Base-by-base conservation (phyloP, 2,329 filamentous ascomycete species). In the Amesomyces nigricolor region DNA sequence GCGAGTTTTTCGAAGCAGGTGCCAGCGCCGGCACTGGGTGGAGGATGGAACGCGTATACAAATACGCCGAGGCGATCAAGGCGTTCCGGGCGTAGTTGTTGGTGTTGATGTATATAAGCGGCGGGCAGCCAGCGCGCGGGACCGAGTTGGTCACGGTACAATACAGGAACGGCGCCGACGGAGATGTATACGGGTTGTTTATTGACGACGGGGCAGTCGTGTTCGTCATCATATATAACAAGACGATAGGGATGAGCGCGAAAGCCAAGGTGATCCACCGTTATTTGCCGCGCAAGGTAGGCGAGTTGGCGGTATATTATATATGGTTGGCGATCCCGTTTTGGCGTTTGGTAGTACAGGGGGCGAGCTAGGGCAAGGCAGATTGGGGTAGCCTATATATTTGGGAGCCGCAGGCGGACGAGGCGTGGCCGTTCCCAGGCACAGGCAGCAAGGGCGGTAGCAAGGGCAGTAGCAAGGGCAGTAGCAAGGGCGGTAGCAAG, bases 261-360 rank as follows among this genome's bases (percentile, higher is more conserved):
- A 54, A 63, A 35, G 58, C 52, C n/a, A 66, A 67, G 58, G 56
- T 65, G 5, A 64, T 67, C 44, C 48, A 67, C 54, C 51, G 59
- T 26, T 67, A 65, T 61, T 55, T 67, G 53, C 59, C 58, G 43
- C 54, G 51, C 13, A 62, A 66, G 54, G 58, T 65, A 6, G 57
- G 59, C 19, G 60, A 63, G 58, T 62, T 66, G 29, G 39, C 64
- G 14, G 54, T 66, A 54, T 63, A 53, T 49, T 66, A 66, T 58
- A 52, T 66, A n/a, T 67, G 53, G 63, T 58, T 64, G 38, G 59
- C 61, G 42, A 53, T 65, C 48, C 63, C 51, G 49, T 60, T 56
- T 51, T 56, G 48, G 53, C 48, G 39, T 35, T 39, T 47, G 17
- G 44, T 53, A 1, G 48, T 53, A 13, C 19, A 35, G 40, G 39